phyloP scores from a whole-genome alignment of 139 green algal species.

The Picochlorum sp. region DNA sequence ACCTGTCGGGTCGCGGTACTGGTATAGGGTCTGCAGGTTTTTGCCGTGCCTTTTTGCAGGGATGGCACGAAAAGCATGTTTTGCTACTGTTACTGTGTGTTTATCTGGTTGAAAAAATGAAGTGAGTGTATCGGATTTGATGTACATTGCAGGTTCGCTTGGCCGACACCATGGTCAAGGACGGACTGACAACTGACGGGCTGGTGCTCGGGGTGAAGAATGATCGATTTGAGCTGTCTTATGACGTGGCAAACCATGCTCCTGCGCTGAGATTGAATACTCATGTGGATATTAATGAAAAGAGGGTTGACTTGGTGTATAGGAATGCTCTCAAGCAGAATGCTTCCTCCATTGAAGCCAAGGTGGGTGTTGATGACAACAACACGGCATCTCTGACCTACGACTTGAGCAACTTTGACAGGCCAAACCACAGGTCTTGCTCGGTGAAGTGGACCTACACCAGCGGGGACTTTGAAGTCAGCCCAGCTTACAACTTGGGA shows the following conservation, averaged over 20 bases:
- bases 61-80: too few relatives aligned
- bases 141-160: constrained; percentile 6
- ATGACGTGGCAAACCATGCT: constrained; percentile 5
- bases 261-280: neutral
- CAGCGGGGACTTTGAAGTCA: constrained; percentile 8
- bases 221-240: constrained; percentile 2
- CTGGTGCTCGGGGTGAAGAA: neutral
- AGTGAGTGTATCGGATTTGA: too few relatives aligned
- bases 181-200: constrained; percentile 2
- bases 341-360: constrained; percentile 7
- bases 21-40: too few relatives aligned
- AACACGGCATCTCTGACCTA: constrained; percentile 19
- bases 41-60: too few relatives aligned
- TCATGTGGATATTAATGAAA: constrained; percentile 1
- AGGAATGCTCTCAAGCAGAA: constrained; percentile 8
- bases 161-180: neutral
- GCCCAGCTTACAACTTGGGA: constrained; percentile 22
- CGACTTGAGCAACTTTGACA: neutral
- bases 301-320: neutral
- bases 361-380: constrained; percentile 17
- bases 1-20: too few relatives aligned
- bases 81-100: too few relatives aligned
- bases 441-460: constrained; percentile 10
- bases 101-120: too few relatives aligned
- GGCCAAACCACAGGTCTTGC: constrained; percentile 11